Percentiles rank a stretch among this genome's conserved stretches.
Conservation (phyloP, 306 rosid genomes). For the barrel medic (Medicago truncatula) region DNA sequence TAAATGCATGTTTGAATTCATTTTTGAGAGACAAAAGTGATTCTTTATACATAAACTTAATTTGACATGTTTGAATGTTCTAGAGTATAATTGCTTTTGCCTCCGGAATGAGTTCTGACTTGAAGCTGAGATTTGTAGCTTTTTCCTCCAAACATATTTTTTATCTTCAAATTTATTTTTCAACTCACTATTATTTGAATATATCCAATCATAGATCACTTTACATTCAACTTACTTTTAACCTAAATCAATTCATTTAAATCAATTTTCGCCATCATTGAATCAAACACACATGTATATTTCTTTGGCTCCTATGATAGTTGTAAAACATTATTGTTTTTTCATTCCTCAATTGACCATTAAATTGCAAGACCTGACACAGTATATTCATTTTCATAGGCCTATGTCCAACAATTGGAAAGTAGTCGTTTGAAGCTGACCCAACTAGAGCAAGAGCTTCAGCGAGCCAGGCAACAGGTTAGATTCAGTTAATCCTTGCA, state of each 20-base stretch:
- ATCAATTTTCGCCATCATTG: not conserved
- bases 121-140: not conserved
- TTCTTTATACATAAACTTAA: not conserved
- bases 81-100: not conserved
- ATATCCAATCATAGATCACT: not conserved
- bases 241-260: not conserved
- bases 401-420: conserved; percentile 96
- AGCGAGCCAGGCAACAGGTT: conserved; percentile 98
- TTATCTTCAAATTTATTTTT: not conserved
- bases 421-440: conserved; percentile 96
- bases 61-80: not conserved
- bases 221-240: not conserved
- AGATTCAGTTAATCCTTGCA: conserved; percentile 29
- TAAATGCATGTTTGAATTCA: not conserved
- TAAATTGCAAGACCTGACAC: conserved; percentile 28
- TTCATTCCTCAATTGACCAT: conserved; percentile 18
- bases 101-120: not conserved
- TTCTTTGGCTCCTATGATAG: conserved; percentile 4
- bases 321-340: conserved; percentile 27
- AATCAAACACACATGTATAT: not conserved
- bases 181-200: not conserved
- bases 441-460: conserved; percentile 98
- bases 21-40: not conserved
- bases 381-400: conserved; percentile 52
- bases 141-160: not conserved